Evolutionary conservation across 495 filamentous ascomycete species (phyloP).

Genomic region (Halenospora varia): DNA sequence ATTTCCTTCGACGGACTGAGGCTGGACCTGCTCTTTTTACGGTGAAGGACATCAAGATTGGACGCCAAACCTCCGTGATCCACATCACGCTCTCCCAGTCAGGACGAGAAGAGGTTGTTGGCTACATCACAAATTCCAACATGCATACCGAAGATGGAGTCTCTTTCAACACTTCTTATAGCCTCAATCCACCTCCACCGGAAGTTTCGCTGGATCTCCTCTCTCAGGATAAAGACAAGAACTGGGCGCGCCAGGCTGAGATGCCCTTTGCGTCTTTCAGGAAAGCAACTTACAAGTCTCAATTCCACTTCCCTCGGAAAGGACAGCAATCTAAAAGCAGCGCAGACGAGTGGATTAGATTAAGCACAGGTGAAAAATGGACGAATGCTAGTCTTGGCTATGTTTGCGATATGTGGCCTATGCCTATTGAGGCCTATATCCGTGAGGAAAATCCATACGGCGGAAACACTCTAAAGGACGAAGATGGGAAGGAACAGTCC

Average conservation of each 20-base stretch:
- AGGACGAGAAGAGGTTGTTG: constrained; percentile 56
- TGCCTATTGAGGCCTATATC: constrained; percentile 41
- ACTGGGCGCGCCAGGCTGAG: constrained; percentile 35
- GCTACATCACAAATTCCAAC: constrained; percentile 66
- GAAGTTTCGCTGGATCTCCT: constrained; percentile 41
- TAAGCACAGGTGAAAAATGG: constrained; percentile 45
- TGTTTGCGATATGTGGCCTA: constrained; percentile 60
- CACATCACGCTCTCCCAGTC: constrained; percentile 60
- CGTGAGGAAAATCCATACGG: constrained; percentile 22
- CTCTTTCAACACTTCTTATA: constrained; percentile 48
- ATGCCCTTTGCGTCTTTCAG: constrained; percentile 45
- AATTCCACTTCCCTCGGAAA: constrained; percentile 51
- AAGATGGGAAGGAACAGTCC: constrained; percentile 12
- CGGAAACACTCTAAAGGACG: constrained; percentile 6
- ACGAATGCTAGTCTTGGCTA: constrained; percentile 54
- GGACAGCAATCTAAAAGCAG: constrained; percentile 36
- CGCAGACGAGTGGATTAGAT: constrained; percentile 65
- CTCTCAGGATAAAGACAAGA: constrained; percentile 31
- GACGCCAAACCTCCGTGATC: constrained; percentile 63
- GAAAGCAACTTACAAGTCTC: constrained; percentile 49
- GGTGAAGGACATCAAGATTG: constrained; percentile 70
- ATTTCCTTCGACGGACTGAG: constrained; percentile 67
- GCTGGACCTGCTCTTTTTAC: constrained; percentile 57
- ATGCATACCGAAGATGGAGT: constrained; percentile 55
- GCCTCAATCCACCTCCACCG: constrained; percentile 40